Conservation (phyloP, 495 filamentous ascomycete genomes). For the Astrocystis sublimbata region DNA sequence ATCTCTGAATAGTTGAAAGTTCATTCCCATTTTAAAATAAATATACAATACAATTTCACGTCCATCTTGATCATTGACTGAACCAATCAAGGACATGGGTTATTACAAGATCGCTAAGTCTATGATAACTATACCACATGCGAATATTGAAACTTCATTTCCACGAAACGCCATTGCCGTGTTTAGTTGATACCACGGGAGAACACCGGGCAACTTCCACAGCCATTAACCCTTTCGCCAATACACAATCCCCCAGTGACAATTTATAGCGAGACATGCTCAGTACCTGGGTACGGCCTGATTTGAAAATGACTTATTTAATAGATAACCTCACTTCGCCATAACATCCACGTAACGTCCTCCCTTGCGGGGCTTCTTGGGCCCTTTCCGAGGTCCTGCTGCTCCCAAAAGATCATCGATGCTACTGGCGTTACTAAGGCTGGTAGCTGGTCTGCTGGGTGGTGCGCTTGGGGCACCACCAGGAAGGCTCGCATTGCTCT, state of each 20-base stretch:
- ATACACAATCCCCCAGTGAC: constrained; percentile 17
- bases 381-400: constrained; percentile 64
- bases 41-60: too few relatives aligned
- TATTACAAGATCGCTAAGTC: constrained; percentile 34
- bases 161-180: constrained; percentile 4
- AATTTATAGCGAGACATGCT: constrained; percentile 6
- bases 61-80: neutral
- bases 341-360: constrained; percentile 92
- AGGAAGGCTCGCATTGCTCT: constrained; percentile 35
- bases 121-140: constrained; percentile 26
- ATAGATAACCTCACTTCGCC: constrained; percentile 54
- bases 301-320: too few relatives aligned
- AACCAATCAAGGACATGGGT: constrained; percentile 2
- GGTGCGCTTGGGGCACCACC: constrained; percentile 41
- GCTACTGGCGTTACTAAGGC: constrained; percentile 75
- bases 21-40: too few relatives aligned
- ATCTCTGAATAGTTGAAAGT: too few relatives aligned
- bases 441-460: constrained; percentile 60
- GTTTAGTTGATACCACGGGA: neutral
- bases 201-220: neutral
- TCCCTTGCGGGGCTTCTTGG: constrained; percentile 75
- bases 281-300: neutral
- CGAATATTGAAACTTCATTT: constrained; percentile 7
- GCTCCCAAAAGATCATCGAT: constrained; percentile 84
- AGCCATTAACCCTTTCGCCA: constrained; percentile 4